A percentile compares a stretch with the other conserved stretches of the same genome.
Evolutionary conservation across 2,329 filamentous ascomycete genomes (phyloP).

Genomic region (Alternaria rosae): DNA sequence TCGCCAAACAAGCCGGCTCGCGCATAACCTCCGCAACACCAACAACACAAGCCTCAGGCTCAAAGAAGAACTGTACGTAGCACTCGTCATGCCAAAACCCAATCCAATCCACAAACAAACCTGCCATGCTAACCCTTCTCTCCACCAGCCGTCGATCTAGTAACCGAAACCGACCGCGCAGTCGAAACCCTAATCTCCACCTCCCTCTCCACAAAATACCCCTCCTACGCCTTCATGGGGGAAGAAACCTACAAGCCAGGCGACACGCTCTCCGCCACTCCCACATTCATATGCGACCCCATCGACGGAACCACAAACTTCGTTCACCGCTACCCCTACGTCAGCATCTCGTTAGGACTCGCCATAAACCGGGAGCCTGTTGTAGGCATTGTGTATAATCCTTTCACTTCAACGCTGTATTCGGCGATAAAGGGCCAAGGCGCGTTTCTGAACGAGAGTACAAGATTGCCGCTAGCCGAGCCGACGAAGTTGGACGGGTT

Average conservation of each 20-base stretch:
- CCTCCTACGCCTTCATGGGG: constrained; percentile 58
- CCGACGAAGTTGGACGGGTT: constrained; percentile 67
- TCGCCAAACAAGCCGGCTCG: constrained; percentile 56
- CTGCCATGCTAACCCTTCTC: not conserved
- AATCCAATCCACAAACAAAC: not conserved
- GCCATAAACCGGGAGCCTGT: constrained; percentile 67
- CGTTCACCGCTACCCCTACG: constrained; percentile 75
- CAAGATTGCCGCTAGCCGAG: constrained; percentile 56
- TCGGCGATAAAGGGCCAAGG: constrained; percentile 73
- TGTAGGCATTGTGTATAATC: constrained; percentile 82
- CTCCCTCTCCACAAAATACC: constrained; percentile 60
- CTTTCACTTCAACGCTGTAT: constrained; percentile 74
- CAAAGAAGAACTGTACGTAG: constrained; percentile 58
- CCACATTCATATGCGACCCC: constrained; percentile 82
- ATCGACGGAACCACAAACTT: constrained; percentile 87
- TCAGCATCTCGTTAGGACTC: constrained; percentile 79
- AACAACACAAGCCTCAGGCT: constrained; percentile 50
- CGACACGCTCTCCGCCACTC: constrained; percentile 66
- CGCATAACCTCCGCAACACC: constrained; percentile 57
- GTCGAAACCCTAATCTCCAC: constrained; percentile 66
- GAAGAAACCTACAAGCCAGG: constrained; percentile 73
- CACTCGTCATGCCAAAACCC: not conserved
- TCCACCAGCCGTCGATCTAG: constrained; percentile 63
- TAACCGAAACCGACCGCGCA: constrained; percentile 69
- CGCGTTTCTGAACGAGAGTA: constrained; percentile 58